These are phyloP conservation scores for Dalbergia oliveri DNA, from an alignment of 306 rosid genomes.

Conservation along the genomic window DNA sequence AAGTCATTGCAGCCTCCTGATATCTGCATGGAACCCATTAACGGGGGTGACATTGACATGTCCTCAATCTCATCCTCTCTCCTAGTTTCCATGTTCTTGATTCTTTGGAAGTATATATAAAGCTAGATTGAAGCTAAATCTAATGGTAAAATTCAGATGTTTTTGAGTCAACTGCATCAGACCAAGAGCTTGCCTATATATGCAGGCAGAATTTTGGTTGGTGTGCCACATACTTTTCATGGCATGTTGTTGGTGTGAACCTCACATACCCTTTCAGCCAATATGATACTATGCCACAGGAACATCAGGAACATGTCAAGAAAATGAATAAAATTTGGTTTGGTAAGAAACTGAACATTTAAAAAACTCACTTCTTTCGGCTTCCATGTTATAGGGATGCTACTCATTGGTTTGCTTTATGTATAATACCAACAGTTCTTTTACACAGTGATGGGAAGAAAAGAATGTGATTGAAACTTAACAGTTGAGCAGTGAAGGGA, in stretches of 20 bases:
- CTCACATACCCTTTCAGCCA: slow-evolving; percentile 60
- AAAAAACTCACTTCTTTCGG: neutral
- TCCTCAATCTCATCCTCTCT: slow-evolving; percentile 74
- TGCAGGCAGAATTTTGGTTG: slow-evolving; percentile 59
- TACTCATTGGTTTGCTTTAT: slow-evolving; percentile 32
- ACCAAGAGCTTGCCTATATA: slow-evolving; percentile 61
- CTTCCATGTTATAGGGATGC: neutral
- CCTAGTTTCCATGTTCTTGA: slow-evolving; percentile 66
- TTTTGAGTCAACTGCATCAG: slow-evolving; percentile 53
- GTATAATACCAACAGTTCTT: slow-evolving; percentile 1
- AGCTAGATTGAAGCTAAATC: slow-evolving; percentile 25
- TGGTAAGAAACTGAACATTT: slow-evolving; percentile 12
- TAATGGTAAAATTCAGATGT: slow-evolving; percentile 32
- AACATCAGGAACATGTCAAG: slow-evolving; percentile 57
- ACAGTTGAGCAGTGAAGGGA: slow-evolving; percentile 4
- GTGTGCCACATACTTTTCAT: slow-evolving; percentile 82
- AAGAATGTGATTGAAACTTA: slow-evolving; percentile 45
- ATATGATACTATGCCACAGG: slow-evolving; percentile 31
- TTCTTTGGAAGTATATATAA: neutral
- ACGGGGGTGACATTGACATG: slow-evolving; percentile 64
- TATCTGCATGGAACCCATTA: slow-evolving; percentile 60
- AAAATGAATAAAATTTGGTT: slow-evolving; percentile 60
- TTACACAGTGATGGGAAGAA: neutral
- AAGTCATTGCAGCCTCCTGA: slow-evolving; percentile 58
- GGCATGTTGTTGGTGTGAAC: slow-evolving; percentile 48